Conservation (phyloP, 2,329 filamentous ascomycete genomes). For the Ophiognomonia clavigignenti-juglandacearum region DNA sequence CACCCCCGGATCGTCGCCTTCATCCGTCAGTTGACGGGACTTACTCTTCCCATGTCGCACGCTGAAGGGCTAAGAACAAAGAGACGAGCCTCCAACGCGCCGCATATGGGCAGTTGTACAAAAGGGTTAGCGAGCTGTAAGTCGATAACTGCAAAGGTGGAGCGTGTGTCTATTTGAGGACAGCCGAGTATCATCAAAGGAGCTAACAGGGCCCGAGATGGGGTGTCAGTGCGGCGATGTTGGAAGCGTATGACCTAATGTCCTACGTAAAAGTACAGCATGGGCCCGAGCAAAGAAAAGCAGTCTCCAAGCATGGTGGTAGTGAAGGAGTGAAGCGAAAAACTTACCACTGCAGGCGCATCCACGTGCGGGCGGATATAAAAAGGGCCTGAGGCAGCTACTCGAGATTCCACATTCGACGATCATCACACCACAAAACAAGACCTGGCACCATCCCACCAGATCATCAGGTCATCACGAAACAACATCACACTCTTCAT, state of each 20-base stretch:
- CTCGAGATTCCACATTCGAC: neutral
- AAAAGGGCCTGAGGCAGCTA: neutral
- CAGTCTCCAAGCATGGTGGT: too few relatives aligned
- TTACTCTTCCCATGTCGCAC: neutral
- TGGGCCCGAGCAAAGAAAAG: too few relatives aligned
- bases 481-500: neutral
- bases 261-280: neutral
- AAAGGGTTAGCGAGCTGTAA: neutral
- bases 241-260: too few relatives aligned
- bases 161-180: neutral
- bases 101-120: neutral
- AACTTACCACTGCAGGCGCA: too few relatives aligned
- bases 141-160: neutral
- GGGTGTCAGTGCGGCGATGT: too few relatives aligned
- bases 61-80: neutral
- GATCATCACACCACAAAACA: neutral
- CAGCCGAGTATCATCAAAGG: neutral
- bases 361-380: too few relatives aligned
- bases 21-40: neutral
- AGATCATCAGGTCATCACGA: neutral
- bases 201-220: neutral
- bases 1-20: neutral
- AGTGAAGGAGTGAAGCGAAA: too few relatives aligned
- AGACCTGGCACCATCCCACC: too few relatives aligned
- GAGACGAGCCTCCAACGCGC: neutral